Conservation (phyloP, 2,329 filamentous ascomycete species). For the Pseudogymnoascus pannorum region DNA sequence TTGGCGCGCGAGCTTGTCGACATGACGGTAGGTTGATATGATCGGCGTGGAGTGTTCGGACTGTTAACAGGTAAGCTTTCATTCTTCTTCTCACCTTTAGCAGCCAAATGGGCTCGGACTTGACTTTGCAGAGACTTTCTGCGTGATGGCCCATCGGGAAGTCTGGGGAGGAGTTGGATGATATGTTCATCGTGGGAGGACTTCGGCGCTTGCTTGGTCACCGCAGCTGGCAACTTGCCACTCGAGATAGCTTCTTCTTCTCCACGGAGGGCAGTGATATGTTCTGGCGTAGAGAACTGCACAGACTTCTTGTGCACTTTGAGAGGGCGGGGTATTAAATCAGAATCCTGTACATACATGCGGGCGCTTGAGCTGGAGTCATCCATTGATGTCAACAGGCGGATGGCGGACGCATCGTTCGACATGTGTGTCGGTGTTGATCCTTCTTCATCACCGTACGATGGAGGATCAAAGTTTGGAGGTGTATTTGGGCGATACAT, state of each 20-base stretch:
- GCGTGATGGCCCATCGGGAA: slow-evolving; percentile 45
- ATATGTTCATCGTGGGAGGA: slow-evolving; percentile 25
- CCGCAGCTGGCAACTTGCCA: slow-evolving; percentile 22
- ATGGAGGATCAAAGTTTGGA: slow-evolving; percentile 44
- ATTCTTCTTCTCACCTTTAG: slow-evolving; percentile 17
- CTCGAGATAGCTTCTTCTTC: slow-evolving; percentile 32
- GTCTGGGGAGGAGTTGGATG: slow-evolving; percentile 38
- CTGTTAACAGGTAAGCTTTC: slow-evolving; percentile 21
- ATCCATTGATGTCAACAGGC: slow-evolving; percentile 57
- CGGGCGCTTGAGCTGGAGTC: slow-evolving; percentile 39
- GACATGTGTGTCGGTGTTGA: slow-evolving; percentile 37
- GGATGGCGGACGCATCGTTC: slow-evolving; percentile 44
- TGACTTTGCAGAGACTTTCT: slow-evolving; percentile 29
- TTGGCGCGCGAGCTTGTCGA: slow-evolving; percentile 40
- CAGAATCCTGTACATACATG: slow-evolving; percentile 40
- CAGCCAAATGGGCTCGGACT: slow-evolving; percentile 23
- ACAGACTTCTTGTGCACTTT: slow-evolving; percentile 22
- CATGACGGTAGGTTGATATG: slow-evolving; percentile 41
- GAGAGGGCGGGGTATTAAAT: slow-evolving; percentile 19
- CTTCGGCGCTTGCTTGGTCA: slow-evolving; percentile 33
- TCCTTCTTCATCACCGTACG: slow-evolving; percentile 47
- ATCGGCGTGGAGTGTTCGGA: slow-evolving; percentile 31
- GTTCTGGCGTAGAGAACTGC: slow-evolving; percentile 30
- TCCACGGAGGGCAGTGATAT: slow-evolving; percentile 31
- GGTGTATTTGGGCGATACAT: slow-evolving; percentile 40